phyloP scores from a whole-genome alignment of 148 eudicot genomes.

The Camellia japonica region DNA sequence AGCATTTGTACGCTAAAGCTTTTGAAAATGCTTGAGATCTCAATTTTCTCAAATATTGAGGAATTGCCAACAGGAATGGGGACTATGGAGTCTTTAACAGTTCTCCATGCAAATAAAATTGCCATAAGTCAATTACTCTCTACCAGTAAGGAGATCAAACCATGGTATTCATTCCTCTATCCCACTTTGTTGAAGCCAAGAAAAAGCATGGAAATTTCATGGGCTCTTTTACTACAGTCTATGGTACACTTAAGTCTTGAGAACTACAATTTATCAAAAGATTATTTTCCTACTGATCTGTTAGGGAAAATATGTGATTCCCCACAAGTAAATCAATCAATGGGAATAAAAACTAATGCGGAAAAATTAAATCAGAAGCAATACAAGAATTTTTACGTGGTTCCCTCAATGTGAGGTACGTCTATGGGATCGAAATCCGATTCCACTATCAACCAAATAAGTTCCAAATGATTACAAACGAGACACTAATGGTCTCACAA shows the following conservation, averaged over 20 bases:
- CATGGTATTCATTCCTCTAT: background rate
- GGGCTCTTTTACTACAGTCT: background rate
- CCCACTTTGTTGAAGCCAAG: background rate
- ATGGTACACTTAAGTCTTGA: background rate
- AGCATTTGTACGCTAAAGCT: background rate
- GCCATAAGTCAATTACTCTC: background rate
- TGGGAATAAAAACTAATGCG: too few species aligned
- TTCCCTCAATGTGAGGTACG: too few species aligned
- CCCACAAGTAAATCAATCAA: too few species aligned
- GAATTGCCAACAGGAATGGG: background rate
- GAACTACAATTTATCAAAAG: background rate
- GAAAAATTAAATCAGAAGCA: too few species aligned
- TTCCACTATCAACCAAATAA: too few species aligned
- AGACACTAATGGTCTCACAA: too few species aligned
- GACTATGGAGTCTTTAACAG: background rate
- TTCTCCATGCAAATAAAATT: background rate
- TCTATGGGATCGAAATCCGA: too few species aligned
- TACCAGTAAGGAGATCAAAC: background rate
- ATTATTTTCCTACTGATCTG: background rate
- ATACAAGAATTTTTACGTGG: too few species aligned
- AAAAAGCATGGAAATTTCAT: background rate
- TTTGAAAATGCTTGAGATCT: slow-evolving; percentile 1
- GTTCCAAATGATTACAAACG: too few species aligned
- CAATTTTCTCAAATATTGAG: slow-evolving; percentile 5
- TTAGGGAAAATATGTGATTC: too few species aligned